These are phyloP conservation scores for Vishniacozyma victoriae DNA, from an alignment of 768 basidiomycete species.

Conservation along the genomic window DNA sequence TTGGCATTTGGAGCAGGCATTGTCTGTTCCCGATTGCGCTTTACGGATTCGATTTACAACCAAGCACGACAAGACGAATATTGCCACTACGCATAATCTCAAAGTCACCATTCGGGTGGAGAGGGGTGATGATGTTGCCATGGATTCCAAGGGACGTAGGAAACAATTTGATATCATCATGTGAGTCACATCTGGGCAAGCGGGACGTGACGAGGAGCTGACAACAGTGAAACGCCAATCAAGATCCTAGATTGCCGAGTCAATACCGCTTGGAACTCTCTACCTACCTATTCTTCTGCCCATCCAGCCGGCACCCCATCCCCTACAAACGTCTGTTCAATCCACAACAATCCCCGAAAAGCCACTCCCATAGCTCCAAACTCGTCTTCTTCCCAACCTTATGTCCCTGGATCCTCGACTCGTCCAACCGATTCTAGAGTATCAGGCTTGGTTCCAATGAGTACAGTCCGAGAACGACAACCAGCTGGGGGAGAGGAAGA, in stretches of 20 bases:
- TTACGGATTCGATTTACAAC: conserved; percentile 66
- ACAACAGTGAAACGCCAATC: conserved; percentile 58
- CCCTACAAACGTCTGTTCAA: conserved; percentile 30
- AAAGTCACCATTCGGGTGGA: conserved; percentile 79
- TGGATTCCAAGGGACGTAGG: conserved; percentile 64
- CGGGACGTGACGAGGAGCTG: not conserved
- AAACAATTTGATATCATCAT: conserved; percentile 84
- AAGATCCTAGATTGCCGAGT: conserved; percentile 83
- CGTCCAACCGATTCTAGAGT: not conserved
- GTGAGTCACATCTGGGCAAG: conserved; percentile 11
- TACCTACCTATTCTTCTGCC: conserved; percentile 67
- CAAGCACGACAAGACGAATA: conserved; percentile 67
- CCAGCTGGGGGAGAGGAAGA: conserved; percentile 16
- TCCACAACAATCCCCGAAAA: conserved; percentile 39
- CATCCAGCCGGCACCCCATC: conserved; percentile 12
- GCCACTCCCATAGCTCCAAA: not conserved
- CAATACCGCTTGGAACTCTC: conserved; percentile 68
- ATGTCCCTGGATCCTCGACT: not conserved
- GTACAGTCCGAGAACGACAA: conserved; percentile 4
- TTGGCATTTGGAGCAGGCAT: conserved; percentile 68
- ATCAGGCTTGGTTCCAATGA: not conserved
- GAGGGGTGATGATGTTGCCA: conserved; percentile 62
- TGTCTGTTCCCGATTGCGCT: conserved; percentile 60
- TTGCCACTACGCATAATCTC: conserved; percentile 66
- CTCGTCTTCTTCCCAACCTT: not conserved